These are phyloP conservation scores for Tephrocybe rancida DNA, from an alignment of 768 basidiomycete genomes.

Conservation along the genomic window DNA sequence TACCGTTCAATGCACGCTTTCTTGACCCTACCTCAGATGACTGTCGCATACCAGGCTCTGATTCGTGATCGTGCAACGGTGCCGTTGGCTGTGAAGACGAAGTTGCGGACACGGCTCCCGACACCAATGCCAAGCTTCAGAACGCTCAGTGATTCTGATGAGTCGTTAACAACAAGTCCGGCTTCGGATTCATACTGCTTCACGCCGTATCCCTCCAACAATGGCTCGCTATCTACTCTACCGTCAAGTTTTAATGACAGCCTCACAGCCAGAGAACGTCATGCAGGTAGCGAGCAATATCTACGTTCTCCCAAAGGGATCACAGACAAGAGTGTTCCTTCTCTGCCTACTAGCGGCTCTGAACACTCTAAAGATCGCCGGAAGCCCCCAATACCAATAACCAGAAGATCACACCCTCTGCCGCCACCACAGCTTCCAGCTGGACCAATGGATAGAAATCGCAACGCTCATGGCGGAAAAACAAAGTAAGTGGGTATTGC, in stretches of 20 bases:
- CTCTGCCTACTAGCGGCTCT: not conserved
- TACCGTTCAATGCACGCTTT: not conserved
- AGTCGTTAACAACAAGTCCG: conserved; percentile 24
- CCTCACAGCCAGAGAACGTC: conserved; percentile 17
- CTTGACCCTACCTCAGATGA: conserved; percentile 38
- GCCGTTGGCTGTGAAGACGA: conserved; percentile 12
- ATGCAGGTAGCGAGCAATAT: not conserved
- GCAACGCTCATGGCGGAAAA: not conserved
- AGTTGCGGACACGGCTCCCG: conserved; percentile 9
- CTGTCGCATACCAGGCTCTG: conserved; percentile 57
- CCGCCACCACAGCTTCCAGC: not conserved
- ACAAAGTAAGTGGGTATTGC: not conserved
- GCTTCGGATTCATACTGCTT: conserved; percentile 30
- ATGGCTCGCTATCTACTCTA: conserved; percentile 31
- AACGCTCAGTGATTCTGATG: conserved; percentile 15
- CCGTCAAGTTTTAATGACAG: conserved; percentile 29
- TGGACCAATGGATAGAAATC: not conserved
- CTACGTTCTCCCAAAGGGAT: not conserved
- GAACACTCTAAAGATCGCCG: not conserved
- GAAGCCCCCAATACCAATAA: not conserved
- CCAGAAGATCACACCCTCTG: not conserved
- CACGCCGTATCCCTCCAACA: conserved; percentile 22
- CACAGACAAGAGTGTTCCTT: not conserved
- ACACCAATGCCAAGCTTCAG: conserved; percentile 20
- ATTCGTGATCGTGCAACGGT: conserved; percentile 39